Evolutionary conservation across 1,284 basidiomycete genomes (phyloP).

Genomic region (Fomitopsis betulina): DNA sequence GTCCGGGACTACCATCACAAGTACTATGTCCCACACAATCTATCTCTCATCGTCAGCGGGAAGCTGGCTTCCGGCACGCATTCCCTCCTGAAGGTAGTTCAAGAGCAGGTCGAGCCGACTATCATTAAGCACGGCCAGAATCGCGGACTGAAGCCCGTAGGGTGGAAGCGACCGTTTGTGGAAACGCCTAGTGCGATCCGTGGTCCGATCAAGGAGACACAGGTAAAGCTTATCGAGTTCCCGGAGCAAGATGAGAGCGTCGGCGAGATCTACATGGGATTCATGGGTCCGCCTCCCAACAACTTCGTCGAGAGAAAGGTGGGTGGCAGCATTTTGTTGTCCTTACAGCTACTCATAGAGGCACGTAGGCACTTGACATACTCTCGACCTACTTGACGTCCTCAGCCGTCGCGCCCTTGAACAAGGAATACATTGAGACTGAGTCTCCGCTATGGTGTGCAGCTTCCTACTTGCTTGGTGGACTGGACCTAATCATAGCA

Average conservation of each 20-base stretch:
- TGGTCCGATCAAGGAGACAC: conserved; percentile 50
- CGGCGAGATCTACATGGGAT: conserved; percentile 82
- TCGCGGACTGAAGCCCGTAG: conserved; percentile 60
- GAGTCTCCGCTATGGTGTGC: conserved; percentile 83
- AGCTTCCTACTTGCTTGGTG: background rate
- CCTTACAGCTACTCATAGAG: background rate
- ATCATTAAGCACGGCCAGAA: conserved; percentile 74
- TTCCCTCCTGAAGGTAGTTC: conserved; percentile 72
- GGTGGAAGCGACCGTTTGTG: conserved; percentile 93
- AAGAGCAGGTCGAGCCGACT: conserved; percentile 78
- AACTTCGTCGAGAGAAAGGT: conserved; percentile 79
- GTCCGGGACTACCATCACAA: conserved; percentile 88
- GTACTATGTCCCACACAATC: conserved; percentile 95
- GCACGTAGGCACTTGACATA: conserved; percentile 72
- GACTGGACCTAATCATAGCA: background rate
- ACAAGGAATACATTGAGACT: conserved; percentile 92
- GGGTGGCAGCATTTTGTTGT: conserved; percentile 8
- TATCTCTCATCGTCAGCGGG: conserved; percentile 80
- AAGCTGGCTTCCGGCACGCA: conserved; percentile 69
- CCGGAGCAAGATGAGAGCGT: conserved; percentile 98
- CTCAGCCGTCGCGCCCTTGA: conserved; percentile 84
- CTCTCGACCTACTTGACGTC: conserved; percentile 89
- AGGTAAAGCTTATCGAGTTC: conserved; percentile 63
- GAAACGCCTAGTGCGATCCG: conserved; percentile 79
- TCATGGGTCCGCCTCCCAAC: conserved; percentile 74